Percentiles rank a stretch among this genome's conserved stretches.
Conservation (phyloP, 169 alveolate species). For the Eimeria necatrix region DNA sequence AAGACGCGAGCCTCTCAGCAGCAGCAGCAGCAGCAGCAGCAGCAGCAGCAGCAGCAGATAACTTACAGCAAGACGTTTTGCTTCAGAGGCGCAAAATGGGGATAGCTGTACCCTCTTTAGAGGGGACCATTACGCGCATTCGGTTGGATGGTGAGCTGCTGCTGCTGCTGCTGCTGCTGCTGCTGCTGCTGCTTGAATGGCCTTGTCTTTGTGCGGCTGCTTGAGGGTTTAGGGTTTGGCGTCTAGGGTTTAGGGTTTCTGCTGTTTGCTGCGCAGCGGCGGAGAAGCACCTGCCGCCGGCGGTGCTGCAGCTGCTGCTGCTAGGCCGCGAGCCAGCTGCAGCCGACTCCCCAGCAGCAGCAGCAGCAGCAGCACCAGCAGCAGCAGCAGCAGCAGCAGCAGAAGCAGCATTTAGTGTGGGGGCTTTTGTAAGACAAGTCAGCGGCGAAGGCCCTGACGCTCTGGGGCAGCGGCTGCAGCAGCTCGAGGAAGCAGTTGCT, state of each 20-base stretch:
- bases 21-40: conserved; percentile 45
- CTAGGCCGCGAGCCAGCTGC: conserved; percentile 8
- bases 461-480: conserved; percentile 35
- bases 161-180: conserved; percentile 44
- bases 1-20: not conserved
- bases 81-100: conserved; percentile 2
- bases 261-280: conserved; percentile 1
- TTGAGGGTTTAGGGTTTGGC: conserved; percentile 28
- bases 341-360: not conserved
- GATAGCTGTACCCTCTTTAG: not conserved
- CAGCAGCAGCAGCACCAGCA: conserved; percentile 30
- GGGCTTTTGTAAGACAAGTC: conserved; percentile 2
- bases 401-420: conserved; percentile 35
- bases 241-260: conserved; percentile 29
- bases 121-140: conserved; percentile 11
- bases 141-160: conserved; percentile 54
- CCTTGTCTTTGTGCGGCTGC: conserved; percentile 19
- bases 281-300: conserved; percentile 36
- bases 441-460: conserved; percentile 42
- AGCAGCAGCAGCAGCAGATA: conserved; percentile 36
- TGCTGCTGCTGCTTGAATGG: conserved; percentile 16
- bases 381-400: not conserved
- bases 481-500: conserved; percentile 1
- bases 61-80: not conserved
- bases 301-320: conserved; percentile 26